Base-by-base conservation (phyloP, 306 rosid genomes). In the Herpetospermum pedunculosum region DNA sequence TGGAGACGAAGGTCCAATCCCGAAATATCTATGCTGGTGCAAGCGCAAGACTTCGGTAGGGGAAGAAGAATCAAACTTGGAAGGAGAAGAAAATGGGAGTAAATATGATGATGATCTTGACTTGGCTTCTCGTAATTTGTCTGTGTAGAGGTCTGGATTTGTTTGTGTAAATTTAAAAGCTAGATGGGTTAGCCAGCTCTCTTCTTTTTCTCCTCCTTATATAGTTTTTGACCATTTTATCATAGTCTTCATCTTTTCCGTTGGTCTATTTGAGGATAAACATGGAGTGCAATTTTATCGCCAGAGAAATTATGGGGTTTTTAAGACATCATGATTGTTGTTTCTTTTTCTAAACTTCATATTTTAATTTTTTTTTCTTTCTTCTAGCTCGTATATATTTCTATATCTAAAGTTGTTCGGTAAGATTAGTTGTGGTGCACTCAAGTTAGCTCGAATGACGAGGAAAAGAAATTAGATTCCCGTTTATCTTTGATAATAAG, bases 1-100 rank as follows among this genome's bases (percentile, higher is more conserved):
- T 65, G 97, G 92, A 80, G 89, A 89, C 73, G 84, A 84, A 75
- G 98, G 97, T 60, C 92, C 92, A 34, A 65, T 93, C 78, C 86
- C 83, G 57, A 83, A 70, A 78, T 85, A 85, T 77, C 77, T 53
- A 62, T 93, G 98, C 76, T 93, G 94, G 97, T 93, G 98, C 86
- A 84, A 87, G 79, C 88, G 92, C 72, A 85, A 76, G 78, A 75
- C 81, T 62, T 32, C 54, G 69, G 58, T 47, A 47, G 77, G 35
- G 19, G 88, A 86, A 78, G 87, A 88, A 57, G 47, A 68, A 11
- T 40, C 65, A 67, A 54, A 82, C 54, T 44, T 75, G 25, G 34
- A 75, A 59, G 29, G 47, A 2, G 78, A 34, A 75, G 78, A 62
- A 75, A 62, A 37, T 58, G 80, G 76, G 76, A 84, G 21, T 83